Evolutionary conservation across 805 yeast genomes (phyloP), one percentile per base, ranked within the genome.

Genomic region (Teunomyces kruisii): DNA sequence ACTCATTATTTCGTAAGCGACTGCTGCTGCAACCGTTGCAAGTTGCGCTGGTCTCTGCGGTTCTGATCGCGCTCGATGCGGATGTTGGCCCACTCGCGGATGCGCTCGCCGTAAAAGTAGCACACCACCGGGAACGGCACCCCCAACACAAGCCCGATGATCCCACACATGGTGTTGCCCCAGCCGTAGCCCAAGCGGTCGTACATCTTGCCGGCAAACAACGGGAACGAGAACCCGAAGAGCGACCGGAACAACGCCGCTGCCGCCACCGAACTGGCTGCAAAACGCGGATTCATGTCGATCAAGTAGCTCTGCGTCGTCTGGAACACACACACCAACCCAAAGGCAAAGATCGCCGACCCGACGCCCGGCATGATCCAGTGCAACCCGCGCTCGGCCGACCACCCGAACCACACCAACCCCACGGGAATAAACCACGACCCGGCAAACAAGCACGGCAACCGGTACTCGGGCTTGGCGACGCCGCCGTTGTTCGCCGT

Each of bases 391-490:
- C 75, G 67, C 54, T 81, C 67, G 1, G 86, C 83, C 28, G 83
- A 75, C 90, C 89, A 84, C 12, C 89, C 90, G 54, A 80, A 83
- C 80, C 87, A 80, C 48, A 84, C 66, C 33, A 84, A 64, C 0
- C 88, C 89, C 10, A 72, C 68, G 0, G 88, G 83, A 50, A 80
- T 72, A 13, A 75, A 55, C 29, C 83, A 50, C 1, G 85, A 81
- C 14, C 77, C 67, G 12, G 68, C 60, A 49, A 79, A 67, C 32
- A 83, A 58, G 43, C 75, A 64, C 10, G 83, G 83, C 26, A 84
- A 57, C 39, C 86, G 65, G 57, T 60, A 81, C 56, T 84, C 89
- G 1, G 88, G 88, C 49, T 78, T 77, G 9, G 79, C 54, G 9
- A 78, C 77, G 7, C 86, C 86, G 14, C 67, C 66, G 51, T 81